Evolutionary conservation across 2,329 filamentous ascomycete species (phyloP).

Genomic region (Arthrobotrys musiformis): DNA sequence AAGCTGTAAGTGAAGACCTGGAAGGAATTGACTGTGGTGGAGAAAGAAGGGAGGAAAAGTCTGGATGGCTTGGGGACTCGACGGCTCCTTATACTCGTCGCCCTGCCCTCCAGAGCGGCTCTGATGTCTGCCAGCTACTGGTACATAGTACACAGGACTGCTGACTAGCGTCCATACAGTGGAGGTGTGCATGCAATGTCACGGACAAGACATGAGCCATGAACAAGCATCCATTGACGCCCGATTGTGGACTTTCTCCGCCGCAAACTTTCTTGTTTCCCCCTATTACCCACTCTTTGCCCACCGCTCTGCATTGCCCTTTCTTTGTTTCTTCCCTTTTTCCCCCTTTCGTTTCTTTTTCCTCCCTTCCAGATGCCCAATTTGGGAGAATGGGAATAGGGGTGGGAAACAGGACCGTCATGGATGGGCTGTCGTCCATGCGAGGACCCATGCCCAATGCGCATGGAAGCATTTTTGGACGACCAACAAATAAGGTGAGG

Average conservation of each 20-base stretch:
- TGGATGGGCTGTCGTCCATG: constrained; percentile 26
- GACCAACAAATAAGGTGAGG: constrained; percentile 37
- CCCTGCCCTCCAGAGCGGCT: constrained; percentile 5
- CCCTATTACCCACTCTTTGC: background rate
- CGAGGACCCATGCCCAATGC: constrained; percentile 35
- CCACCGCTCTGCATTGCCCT: background rate
- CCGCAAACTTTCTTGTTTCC: constrained; percentile 41
- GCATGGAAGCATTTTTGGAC: constrained; percentile 34
- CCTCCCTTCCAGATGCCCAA: constrained; percentile 30
- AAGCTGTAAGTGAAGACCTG: constrained; percentile 53
- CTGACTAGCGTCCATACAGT: too few relatives aligned
- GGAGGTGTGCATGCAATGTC: too few relatives aligned
- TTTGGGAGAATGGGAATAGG: constrained; percentile 50
- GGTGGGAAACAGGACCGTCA: constrained; percentile 21
- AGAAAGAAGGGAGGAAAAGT: constrained; percentile 49
- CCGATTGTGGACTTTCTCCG: constrained; percentile 24
- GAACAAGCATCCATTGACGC: constrained; percentile 14
- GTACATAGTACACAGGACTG: too few relatives aligned
- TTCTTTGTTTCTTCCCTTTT: background rate
- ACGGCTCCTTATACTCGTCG: constrained; percentile 55
- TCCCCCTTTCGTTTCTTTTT: constrained; percentile 12
- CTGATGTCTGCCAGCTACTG: too few relatives aligned
- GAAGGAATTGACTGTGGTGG: constrained; percentile 56
- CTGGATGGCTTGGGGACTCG: constrained; percentile 39
- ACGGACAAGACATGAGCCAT: background rate